Conservation (phyloP, 805 yeast species). For the Danielia oregonensis region DNA sequence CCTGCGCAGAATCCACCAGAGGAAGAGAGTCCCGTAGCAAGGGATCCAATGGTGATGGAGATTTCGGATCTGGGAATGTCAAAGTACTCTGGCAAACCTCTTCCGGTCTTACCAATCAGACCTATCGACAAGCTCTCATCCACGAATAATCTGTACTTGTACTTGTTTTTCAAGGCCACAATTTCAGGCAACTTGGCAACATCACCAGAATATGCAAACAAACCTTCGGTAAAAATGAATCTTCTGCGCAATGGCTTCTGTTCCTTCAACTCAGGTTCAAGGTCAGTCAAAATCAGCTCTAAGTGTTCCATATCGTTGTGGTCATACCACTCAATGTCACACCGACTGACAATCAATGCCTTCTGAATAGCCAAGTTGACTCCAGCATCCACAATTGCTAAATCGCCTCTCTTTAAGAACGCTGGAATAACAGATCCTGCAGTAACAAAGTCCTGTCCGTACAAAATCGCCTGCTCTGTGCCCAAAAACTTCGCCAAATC, state of each 20-base stretch:
- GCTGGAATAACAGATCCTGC: conserved; percentile 88
- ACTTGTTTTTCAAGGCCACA: conserved; percentile 71
- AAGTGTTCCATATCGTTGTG: conserved; percentile 88
- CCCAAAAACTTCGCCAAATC: conserved; percentile 73
- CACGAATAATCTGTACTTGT: conserved; percentile 78
- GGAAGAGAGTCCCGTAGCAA: conserved; percentile 77
- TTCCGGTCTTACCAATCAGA: conserved; percentile 77
- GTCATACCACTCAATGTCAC: conserved; percentile 76
- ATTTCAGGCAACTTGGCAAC: conserved; percentile 65
- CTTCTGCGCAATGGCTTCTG: conserved; percentile 82
- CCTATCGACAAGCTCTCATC: conserved; percentile 91
- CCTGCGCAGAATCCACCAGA: conserved; percentile 96
- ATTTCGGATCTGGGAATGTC: conserved; percentile 66
- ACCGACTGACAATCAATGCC: conserved; percentile 82
- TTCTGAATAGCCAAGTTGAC: conserved; percentile 77
- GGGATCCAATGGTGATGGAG: conserved; percentile 82
- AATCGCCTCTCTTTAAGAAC: conserved; percentile 92
- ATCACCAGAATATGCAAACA: conserved; percentile 80
- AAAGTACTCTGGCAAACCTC: conserved; percentile 77
- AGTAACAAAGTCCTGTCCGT: conserved; percentile 90
- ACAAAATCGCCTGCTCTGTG: conserved; percentile 73
- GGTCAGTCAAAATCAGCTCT: conserved; percentile 60
- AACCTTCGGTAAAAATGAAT: conserved; percentile 87
- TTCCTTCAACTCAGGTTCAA: conserved; percentile 55
- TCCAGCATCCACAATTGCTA: conserved; percentile 81